Percentiles rank a stretch among this genome's conserved stretches.
Evolutionary conservation across 306 rosid species (phyloP).

Genomic region (Elaeagnus macrophylla): DNA sequence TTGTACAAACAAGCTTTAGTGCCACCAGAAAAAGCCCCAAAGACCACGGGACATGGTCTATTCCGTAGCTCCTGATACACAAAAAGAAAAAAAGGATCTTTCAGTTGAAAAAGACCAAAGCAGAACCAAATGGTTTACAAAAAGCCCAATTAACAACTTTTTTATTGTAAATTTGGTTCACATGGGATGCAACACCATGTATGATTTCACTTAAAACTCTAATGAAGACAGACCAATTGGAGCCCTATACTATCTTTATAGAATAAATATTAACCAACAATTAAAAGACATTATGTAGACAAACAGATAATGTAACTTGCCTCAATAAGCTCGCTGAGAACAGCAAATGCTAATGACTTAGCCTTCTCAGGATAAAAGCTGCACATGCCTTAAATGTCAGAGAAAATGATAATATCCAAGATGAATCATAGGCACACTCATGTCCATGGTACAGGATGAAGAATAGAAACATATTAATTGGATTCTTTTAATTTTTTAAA

Average conservation of each 20-base stretch:
- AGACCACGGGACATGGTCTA: constrained; percentile 68
- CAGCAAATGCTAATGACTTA: constrained; percentile 57
- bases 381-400: constrained; percentile 22
- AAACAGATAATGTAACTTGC: constrained; percentile 33
- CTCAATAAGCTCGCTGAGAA: constrained; percentile 84
- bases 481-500: no score
- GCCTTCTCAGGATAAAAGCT: constrained; percentile 75
- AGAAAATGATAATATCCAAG: background rate
- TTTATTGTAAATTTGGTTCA: background rate
- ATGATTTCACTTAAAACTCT: no score
- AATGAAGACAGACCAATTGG: no score
- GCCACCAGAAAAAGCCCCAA: constrained; percentile 75
- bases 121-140: no score
- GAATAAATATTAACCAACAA: constrained; percentile 14
- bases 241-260: constrained; percentile 9
- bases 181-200: no score
- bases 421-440: background rate
- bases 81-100: background rate
- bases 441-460: background rate
- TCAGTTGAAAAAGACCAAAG: no score
- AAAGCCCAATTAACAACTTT: no score
- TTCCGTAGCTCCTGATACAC: constrained; percentile 60
- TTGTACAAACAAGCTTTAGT: constrained; percentile 83
- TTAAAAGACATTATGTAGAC: background rate
- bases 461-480: background rate